phyloP scores from a whole-genome alignment of 148 eudicot genomes.

The Spergularia marina region DNA sequence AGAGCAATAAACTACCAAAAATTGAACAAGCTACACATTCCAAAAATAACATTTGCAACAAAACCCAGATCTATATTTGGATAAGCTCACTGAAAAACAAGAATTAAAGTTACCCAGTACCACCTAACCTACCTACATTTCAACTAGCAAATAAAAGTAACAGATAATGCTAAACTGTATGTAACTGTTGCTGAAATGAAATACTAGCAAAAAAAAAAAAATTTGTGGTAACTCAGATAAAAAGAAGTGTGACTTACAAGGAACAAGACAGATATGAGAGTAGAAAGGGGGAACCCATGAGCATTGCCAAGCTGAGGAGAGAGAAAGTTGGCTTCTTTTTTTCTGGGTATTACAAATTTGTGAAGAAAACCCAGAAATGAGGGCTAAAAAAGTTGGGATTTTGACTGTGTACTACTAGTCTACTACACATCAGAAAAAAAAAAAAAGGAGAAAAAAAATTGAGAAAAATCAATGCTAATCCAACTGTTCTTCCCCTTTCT shows the following conservation, averaged over 20 bases:
- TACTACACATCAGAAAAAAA: too few species aligned
- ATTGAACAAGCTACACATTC: neutral
- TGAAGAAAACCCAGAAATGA: neutral
- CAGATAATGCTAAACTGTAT: neutral
- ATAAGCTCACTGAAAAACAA: neutral
- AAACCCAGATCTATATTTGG: slow-evolving; percentile 13
- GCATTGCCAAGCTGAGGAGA: neutral
- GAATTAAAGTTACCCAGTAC: neutral
- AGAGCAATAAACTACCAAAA: neutral
- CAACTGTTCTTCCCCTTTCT: neutral
- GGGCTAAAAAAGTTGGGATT: too few species aligned
- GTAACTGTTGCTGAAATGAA: neutral
- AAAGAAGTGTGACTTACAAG: slow-evolving; percentile 11
- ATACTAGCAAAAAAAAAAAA: neutral
- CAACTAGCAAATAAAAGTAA: neutral
- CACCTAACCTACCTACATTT: neutral
- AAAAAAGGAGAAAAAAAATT: neutral
- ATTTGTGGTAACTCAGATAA: too few species aligned
- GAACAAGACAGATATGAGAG: neutral
- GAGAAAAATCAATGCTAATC: neutral
- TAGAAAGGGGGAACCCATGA: slow-evolving; percentile 19
- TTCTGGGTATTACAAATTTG: neutral
- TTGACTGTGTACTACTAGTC: too few species aligned
- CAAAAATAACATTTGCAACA: neutral
- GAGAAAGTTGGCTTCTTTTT: neutral